Percentiles rank a stretch among this genome's conserved stretches.
phyloP scores from a whole-genome alignment of 2,329 filamentous ascomycete species.

The Fusarium torreyae region DNA sequence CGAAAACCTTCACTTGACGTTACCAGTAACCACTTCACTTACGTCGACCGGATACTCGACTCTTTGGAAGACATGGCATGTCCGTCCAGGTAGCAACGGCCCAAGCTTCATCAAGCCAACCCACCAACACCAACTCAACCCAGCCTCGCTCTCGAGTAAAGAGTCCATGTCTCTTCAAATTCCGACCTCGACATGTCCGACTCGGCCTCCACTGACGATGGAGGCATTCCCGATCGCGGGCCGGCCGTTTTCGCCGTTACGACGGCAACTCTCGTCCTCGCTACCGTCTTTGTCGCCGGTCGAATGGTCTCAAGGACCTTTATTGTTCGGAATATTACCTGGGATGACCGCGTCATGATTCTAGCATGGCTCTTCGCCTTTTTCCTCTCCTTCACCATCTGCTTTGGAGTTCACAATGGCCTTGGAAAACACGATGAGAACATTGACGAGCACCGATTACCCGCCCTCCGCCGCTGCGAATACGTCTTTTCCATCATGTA shows the following conservation, averaged over 20 bases:
- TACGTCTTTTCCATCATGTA: conserved; percentile 76
- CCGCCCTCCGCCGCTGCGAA: conserved; percentile 70
- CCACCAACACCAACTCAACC: conserved; percentile 4
- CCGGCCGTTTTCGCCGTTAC: conserved; percentile 78
- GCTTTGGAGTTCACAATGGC: conserved; percentile 74
- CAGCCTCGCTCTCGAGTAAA: conserved; percentile 27
- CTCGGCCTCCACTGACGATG: conserved; percentile 46
- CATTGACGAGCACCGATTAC: conserved; percentile 66
- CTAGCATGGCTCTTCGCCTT: conserved; percentile 82
- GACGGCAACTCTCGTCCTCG: conserved; percentile 76
- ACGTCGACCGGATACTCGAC: conserved; percentile 3
- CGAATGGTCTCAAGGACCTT: conserved; percentile 80
- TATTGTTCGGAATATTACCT: conserved; percentile 79
- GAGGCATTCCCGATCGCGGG: conserved; percentile 65
- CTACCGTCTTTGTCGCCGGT: conserved; percentile 81
- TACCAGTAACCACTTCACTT: background rate
- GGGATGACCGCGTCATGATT: conserved; percentile 87
- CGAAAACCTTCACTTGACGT: background rate
- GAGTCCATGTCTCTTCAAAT: conserved; percentile 45
- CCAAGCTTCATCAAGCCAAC: conserved; percentile 37
- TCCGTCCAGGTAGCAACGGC: conserved; percentile 31
- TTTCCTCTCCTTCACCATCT: conserved; percentile 77
- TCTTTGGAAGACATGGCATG: conserved; percentile 44
- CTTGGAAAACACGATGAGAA: conserved; percentile 77
- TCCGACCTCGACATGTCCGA: conserved; percentile 48